Base-by-base conservation (phyloP, 108 stramenopile genomes). In the Nitzschia putrida region DNA sequence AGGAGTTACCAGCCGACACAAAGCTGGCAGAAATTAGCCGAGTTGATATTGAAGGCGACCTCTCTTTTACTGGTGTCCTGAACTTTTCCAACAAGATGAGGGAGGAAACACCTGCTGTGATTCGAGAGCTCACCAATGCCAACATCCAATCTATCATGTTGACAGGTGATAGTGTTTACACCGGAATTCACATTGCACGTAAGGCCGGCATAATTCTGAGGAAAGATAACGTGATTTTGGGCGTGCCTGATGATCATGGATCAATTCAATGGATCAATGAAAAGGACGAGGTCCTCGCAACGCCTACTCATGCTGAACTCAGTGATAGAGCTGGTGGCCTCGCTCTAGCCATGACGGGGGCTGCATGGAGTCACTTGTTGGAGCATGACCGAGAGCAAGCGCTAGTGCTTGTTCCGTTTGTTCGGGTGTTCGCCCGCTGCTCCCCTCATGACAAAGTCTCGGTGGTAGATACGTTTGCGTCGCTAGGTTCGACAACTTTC, bases 401-500 rank as follows among this genome's bases (percentile, higher is more conserved):
- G 22, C 13, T 72, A 25, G 64, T 34, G 2, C 44, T 84, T 20
- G 70, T 66, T 49, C 61, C 66, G 6, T 53, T 68, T 45, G 73
- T 84, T 14, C 45, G 70, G 11, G 83, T 85, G 10, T 88, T 79
- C 72, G 88, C 82, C 21, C 81, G 88, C 22, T 82, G 80, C 63
- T 84, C 70, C 3, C 88, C 88, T 13, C 52, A 75, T 57, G 78
- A 85, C 69, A 87, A 87, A 49, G 83, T 85, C 10, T 78, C 83
- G n/a, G 73, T 89, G 5, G 76, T 89, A 11, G 57, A 68, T 11
- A 68, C 60, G 8, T 84, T 81, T 85, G 83, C 80, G 9, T 63
- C 83, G 52, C 50, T 69, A 23, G 85, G 88, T 12, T 61, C 73
- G 8, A 85, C 81, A 13, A 79, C 79, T 25, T 64, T 83, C 47